Evolutionary conservation across 352 stramenopile genomes (phyloP).

Genomic region (Pythium monospermum): DNA sequence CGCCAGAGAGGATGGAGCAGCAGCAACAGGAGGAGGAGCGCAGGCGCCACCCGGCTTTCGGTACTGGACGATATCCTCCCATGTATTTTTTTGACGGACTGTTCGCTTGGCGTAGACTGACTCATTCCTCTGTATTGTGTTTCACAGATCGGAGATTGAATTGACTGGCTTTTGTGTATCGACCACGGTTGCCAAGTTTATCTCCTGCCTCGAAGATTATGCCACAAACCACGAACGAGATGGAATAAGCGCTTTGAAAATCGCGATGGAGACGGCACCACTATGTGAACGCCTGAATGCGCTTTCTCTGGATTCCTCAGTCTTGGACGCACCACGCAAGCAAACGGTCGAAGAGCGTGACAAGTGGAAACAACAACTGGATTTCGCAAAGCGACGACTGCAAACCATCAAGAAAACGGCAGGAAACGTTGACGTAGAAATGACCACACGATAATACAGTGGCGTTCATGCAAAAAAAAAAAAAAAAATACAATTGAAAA

Average conservation of each 20-base stretch:
- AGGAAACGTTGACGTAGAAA: slow-evolving; percentile 9
- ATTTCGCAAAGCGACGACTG: slow-evolving; percentile 52
- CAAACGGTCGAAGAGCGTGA: slow-evolving; percentile 21
- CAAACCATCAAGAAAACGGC: slow-evolving; percentile 11
- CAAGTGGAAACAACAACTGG: slow-evolving; percentile 43
- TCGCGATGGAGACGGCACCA: slow-evolving; percentile 15
- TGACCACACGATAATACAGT: slow-evolving; percentile 11
- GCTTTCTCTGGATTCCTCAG: slow-evolving; percentile 31
- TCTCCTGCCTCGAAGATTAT: slow-evolving; percentile 34
- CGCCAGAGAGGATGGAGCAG: slow-evolving; percentile 2
- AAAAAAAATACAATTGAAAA: slow-evolving; percentile 2
- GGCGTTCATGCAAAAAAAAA: background rate
- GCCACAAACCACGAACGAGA: slow-evolving; percentile 5
- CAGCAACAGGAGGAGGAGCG: no score
- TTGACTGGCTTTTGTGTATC: slow-evolving; percentile 58
- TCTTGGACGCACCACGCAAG: slow-evolving; percentile 10
- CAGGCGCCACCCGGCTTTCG: no score
- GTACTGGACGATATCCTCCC: slow-evolving; percentile 1
- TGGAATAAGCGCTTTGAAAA: slow-evolving; percentile 3
- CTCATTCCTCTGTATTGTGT: no score
- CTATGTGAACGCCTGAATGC: slow-evolving; percentile 57
- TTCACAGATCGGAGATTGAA: slow-evolving; percentile 26
- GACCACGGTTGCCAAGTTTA: slow-evolving; percentile 26
- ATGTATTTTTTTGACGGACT: no score
- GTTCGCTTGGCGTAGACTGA: no score